Conservation (phyloP, 768 basidiomycete species). For the Trametes punicea region DNA sequence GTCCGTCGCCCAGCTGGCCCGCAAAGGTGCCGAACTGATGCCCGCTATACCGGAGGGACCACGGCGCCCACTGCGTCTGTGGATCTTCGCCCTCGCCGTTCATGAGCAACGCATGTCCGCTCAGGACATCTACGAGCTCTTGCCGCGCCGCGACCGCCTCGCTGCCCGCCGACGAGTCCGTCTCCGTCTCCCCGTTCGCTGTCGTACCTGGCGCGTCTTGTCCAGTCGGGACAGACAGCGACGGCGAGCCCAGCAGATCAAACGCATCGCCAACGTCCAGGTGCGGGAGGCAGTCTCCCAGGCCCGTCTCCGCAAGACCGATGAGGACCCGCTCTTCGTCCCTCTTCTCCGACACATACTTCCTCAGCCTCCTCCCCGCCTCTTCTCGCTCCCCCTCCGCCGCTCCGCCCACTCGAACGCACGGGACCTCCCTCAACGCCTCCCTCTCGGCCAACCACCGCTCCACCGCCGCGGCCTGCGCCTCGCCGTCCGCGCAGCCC, state of each 20-base stretch:
- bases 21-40: slow-evolving; percentile 91
- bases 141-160: slow-evolving; percentile 49
- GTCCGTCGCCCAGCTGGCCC: slow-evolving; percentile 93
- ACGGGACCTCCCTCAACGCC: slow-evolving; percentile 38
- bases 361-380: slow-evolving; percentile 37
- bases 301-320: slow-evolving; percentile 63
- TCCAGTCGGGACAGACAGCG: slow-evolving; percentile 36
- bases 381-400: slow-evolving; percentile 21
- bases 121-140: slow-evolving; percentile 77
- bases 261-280: slow-evolving; percentile 88
- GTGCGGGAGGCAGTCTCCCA: slow-evolving; percentile 77
- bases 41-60: slow-evolving; percentile 89
- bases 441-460: slow-evolving; percentile 72
- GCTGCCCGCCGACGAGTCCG: slow-evolving; percentile 16
- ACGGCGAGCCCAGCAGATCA: slow-evolving; percentile 56
- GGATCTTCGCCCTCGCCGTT: slow-evolving; percentile 34
- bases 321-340: slow-evolving; percentile 60
- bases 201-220: slow-evolving; percentile 28
- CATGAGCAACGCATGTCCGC: slow-evolving; percentile 73
- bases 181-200: slow-evolving; percentile 7
- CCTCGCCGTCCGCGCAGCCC: slow-evolving; percentile 40
- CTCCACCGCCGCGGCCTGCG: slow-evolving; percentile 63
- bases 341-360: slow-evolving; percentile 43
- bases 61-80: slow-evolving; percentile 46
- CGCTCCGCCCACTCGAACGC: slow-evolving; percentile 22